Base-by-base conservation (phyloP, 768 basidiomycete species). In the Fomitopsis pulvina region DNA sequence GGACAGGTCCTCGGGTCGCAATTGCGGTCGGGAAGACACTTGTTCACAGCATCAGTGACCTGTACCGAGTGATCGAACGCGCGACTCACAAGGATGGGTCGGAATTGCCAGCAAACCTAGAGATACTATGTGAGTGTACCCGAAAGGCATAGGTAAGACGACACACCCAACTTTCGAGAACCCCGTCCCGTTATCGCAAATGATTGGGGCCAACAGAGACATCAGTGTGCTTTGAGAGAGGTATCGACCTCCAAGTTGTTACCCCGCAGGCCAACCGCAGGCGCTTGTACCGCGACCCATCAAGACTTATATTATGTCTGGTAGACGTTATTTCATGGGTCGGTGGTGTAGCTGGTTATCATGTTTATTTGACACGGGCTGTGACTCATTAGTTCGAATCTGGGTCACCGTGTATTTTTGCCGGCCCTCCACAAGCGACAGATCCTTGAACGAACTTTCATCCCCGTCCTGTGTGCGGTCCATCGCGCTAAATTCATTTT, bases 11-110 rank as follows among this genome's bases (percentile, higher is more conserved):
- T 55, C 91, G 80, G 11, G 92, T 93, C 3, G 95, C 91, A 57
- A 98, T 98, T 25, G 94, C 93, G 7, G 95, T 97, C 1, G 96
- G 95, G 63, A 97, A 96, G n/a, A 97, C 93, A 64, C 89, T 92
- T 52, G 1, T 9, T n/a, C 21, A 50, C 29, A 18, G n/a, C 20
- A 9, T 44, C 11, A 44, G 43, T n/a, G 3, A 11, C 11, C n/a
- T 45, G 22, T 41, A 51, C 50, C 39, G 27, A 43, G 38, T 41
- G 28, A 45, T 30, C 26, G 27, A 12, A 18, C 8, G 43, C 41
- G 45, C 46, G 28, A 77, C 87, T 68, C 64, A 92, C 89, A 95
- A 99, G 8, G 95, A 97, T 18, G 96, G 96, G 71, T 98, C 94
- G 41, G 92, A 96, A 71, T 99, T 99, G 47, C 95, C 95, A 39